Evolutionary conservation across 1,139 yeast genomes (phyloP).

Genomic region (Meyerozyma carpophila): DNA sequence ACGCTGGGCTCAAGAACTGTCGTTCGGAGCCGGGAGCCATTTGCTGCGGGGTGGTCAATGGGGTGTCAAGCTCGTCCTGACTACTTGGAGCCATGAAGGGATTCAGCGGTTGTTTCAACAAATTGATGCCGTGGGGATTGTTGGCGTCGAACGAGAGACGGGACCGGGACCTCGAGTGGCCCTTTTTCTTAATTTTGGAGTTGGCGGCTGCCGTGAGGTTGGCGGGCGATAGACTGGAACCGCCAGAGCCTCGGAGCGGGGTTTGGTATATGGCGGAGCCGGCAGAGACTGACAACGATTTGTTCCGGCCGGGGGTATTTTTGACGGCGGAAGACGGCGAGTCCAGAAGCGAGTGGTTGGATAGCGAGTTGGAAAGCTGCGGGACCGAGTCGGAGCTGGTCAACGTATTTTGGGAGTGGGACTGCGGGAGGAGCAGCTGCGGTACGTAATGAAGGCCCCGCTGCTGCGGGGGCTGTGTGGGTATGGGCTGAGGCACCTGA

Average conservation of each 20-base stretch:
- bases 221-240: slow-evolving; percentile 18
- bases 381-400: slow-evolving; percentile 42
- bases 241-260: slow-evolving; percentile 19
- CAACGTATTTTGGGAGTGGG: slow-evolving; percentile 34
- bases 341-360: slow-evolving; percentile 33
- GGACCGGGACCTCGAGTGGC: slow-evolving; percentile 40
- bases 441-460: slow-evolving; percentile 15
- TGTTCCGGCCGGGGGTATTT: slow-evolving; percentile 28
- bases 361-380: slow-evolving; percentile 28
- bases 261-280: slow-evolving; percentile 19
- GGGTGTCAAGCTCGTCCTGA: slow-evolving; percentile 3
- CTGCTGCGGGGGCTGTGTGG: slow-evolving; percentile 2
- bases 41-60: not conserved
- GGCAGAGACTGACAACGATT: slow-evolving; percentile 27
- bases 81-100: slow-evolving; percentile 6
- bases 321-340: slow-evolving; percentile 19
- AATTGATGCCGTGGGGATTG: slow-evolving; percentile 5
- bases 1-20: not conserved
- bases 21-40: not conserved
- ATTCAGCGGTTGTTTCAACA: not conserved
- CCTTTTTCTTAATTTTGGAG: slow-evolving; percentile 26
- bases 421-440: slow-evolving; percentile 23
- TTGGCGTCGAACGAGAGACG: slow-evolving; percentile 32
- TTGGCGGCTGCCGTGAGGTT: slow-evolving; percentile 16
- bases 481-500: slow-evolving; percentile 1